Evolutionary conservation across 2,329 filamentous ascomycete genomes (phyloP).

Genomic region (Erysiphe pisi): DNA sequence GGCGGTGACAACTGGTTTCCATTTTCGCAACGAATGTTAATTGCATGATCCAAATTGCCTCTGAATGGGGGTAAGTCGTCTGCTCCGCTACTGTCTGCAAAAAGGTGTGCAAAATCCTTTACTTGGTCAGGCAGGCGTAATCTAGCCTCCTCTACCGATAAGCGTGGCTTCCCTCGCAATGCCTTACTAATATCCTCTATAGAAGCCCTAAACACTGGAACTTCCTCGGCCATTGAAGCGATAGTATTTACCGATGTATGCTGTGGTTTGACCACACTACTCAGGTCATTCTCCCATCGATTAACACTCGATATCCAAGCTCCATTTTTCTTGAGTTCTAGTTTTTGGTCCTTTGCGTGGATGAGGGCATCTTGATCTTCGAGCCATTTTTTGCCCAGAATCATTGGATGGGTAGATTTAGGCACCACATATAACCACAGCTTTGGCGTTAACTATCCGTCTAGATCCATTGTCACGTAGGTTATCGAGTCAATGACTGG

Average conservation of each 20-base stretch:
- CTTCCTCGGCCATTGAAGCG: neutral
- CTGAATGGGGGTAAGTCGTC: neutral
- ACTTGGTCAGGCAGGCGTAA: neutral
- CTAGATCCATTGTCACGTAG: neutral
- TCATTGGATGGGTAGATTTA: neutral
- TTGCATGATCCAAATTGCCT: neutral
- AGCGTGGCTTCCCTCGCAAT: neutral
- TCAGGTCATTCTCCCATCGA: neutral
- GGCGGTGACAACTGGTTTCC: too few relatives aligned
- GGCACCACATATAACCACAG: neutral
- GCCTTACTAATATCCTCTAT: neutral
- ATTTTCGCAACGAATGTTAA: too few relatives aligned
- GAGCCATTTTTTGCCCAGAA: neutral
- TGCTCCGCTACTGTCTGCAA: neutral
- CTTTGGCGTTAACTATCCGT: neutral
- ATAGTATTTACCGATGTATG: neutral
- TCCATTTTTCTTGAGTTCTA: neutral
- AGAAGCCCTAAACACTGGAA: neutral
- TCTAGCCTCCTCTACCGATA: neutral
- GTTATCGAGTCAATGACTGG: neutral
- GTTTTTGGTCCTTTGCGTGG: neutral
- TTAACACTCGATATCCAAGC: neutral
- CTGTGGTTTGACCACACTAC: neutral
- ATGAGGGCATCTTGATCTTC: neutral
- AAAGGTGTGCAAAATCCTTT: slow-evolving; percentile 5